Conservation (phyloP, 192 early-diverging fungal genomes). For the Backusella circina region DNA sequence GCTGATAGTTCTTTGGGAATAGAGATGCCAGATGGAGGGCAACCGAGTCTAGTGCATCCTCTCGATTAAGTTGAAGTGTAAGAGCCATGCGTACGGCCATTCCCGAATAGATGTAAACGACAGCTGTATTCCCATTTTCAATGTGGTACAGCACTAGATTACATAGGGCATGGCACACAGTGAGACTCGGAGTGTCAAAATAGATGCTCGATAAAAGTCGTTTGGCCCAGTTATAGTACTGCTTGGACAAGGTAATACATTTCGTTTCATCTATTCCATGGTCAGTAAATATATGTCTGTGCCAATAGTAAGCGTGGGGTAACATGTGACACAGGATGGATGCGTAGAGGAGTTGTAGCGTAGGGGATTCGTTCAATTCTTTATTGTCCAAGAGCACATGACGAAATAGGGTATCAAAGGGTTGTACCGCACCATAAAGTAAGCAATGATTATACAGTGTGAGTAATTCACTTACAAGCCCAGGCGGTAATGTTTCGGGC, state of each 20-base stretch:
- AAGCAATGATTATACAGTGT: constrained; percentile 23
- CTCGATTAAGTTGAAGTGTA: constrained; percentile 20
- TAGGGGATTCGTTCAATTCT: background rate
- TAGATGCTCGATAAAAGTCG: constrained; percentile 23
- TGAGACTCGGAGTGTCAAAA: constrained; percentile 26
- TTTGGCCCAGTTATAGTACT: constrained; percentile 28
- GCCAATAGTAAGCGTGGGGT: constrained; percentile 31
- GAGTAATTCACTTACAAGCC: constrained; percentile 10
- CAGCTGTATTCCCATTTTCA: constrained; percentile 27
- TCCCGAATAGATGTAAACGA: constrained; percentile 31
- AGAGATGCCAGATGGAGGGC: constrained; percentile 4
- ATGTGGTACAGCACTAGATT: constrained; percentile 33
- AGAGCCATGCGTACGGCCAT: constrained; percentile 34
- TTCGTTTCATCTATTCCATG: constrained; percentile 9
- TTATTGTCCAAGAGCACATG: constrained; percentile 5
- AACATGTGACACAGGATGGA: constrained; percentile 33
- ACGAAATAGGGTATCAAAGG: constrained; percentile 15
- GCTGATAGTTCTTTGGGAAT: background rate
- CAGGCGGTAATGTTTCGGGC: constrained; percentile 6
- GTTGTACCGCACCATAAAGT: constrained; percentile 28
- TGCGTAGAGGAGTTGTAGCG: constrained; percentile 16
- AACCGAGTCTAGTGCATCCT: constrained; percentile 16
- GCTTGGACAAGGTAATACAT: constrained; percentile 12
- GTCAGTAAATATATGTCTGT: constrained; percentile 12
- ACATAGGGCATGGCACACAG: constrained; percentile 24